These are phyloP conservation scores for Phaffia rhodozyma DNA, from an alignment of 1,284 basidiomycete genomes.

Conservation along the genomic window DNA sequence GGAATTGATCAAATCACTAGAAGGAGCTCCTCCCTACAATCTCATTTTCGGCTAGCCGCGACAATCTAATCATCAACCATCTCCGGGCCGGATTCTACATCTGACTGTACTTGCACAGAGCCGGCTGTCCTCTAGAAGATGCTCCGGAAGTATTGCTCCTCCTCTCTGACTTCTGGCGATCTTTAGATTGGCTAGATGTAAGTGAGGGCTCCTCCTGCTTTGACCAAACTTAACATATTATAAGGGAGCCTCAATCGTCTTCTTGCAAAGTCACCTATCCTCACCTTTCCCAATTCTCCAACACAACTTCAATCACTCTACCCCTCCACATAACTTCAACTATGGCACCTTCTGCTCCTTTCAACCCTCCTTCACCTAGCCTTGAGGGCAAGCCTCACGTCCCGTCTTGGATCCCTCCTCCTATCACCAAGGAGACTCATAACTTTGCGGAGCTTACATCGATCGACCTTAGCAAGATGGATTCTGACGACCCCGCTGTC, in stretches of 20 bases:
- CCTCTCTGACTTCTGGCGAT: no score
- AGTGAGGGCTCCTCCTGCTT: background rate
- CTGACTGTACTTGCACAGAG: no score
- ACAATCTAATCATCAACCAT: no score
- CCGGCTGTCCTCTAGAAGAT: no score
- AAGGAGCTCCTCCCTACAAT: no score
- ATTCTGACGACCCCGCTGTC: conserved; percentile 26
- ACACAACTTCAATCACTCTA: background rate
- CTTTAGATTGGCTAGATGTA: background rate
- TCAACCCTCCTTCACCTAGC: conserved; percentile 25
- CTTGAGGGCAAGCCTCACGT: conserved; percentile 25
- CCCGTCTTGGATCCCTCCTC: conserved; percentile 24
- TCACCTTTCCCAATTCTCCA: background rate
- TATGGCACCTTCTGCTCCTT: conserved; percentile 20
- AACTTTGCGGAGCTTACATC: conserved; percentile 26
- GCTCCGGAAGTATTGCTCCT: no score
- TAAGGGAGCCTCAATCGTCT: no score
- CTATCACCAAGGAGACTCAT: conserved; percentile 24
- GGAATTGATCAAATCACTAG: no score
- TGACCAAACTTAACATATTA: no score
- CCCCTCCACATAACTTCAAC: background rate
- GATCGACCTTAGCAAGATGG: conserved; percentile 25
- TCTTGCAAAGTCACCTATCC: background rate
- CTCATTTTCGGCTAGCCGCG: no score
- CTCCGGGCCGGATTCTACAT: no score